Evolutionary conservation across 805 yeast species (phyloP), one percentile per base, ranked within the genome.

Genomic region (Phaffomyces thermotolerans): DNA sequence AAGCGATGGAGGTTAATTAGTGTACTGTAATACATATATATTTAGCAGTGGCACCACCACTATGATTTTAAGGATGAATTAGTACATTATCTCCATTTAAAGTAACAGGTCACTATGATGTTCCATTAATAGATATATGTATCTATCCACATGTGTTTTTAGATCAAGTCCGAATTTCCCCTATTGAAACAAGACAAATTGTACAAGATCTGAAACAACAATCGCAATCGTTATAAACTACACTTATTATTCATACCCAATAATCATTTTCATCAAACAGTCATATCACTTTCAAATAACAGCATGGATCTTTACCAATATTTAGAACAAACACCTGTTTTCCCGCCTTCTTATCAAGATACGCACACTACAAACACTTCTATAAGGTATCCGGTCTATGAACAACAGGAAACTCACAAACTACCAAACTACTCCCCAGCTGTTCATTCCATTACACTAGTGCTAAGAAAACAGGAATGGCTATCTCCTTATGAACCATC

Each of bases 401-500:
- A 68, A 29, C 46, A 49, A 25, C 33, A 35, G 2, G 57, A 53
- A 34, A 51, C 58, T 1, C 40, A 55, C 34, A 33, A 27, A 2
- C 73, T 84, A 6, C 97, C 97, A 1, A 43, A 47, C 0, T 86
- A 87, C 59, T 41, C 73, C 0, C 84, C 96, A 0, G 73, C 95
- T 0, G 77, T 84, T 1, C 72, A 77, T 51, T 74, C 78, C 42
- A 56, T 78, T 3, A 81, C 86, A 0, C 54, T 75, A 1, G 71
- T 82, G 1, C 59, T 74, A 7, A 68, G 89, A 53, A 90, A 89
- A 57, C 55, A 73, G 38, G 96, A 89, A 61, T 79, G 89, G 82
- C 48, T 77, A 2, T 73, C 86, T 4, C 96, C 96, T 0, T 84
- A 81, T 57, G 89, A 83, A 52, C 67, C 78, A 3, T 72, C 95